These are phyloP conservation scores for Salix suchowensis DNA, from an alignment of 345 rosid species.

Conservation along the genomic window DNA sequence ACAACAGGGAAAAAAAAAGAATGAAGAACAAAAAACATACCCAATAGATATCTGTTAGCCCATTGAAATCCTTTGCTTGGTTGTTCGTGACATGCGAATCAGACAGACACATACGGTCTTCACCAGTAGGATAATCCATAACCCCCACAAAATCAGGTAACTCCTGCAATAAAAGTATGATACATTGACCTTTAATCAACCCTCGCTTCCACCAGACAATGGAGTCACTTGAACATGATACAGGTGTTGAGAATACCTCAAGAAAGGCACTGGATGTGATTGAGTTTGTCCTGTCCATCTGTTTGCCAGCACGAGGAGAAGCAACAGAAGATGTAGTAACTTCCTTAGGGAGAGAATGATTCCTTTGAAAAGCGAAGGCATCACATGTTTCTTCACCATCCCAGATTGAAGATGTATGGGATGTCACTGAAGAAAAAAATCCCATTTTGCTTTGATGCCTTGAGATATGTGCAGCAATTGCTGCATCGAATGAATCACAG, in stretches of 20 bases:
- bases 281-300: constrained; percentile 23
- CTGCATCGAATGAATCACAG: constrained; percentile 98
- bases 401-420: constrained; percentile 71
- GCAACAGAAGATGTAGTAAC: constrained; percentile 27
- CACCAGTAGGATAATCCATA: constrained; percentile 30
- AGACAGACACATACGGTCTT: constrained; percentile 34
- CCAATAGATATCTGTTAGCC: constrained; percentile 75
- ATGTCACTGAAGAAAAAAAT: constrained; percentile 28
- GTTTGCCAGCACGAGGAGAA: constrained; percentile 29
- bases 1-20: neutral
- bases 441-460: constrained; percentile 64
- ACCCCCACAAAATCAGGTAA: constrained; percentile 27
- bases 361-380: constrained; percentile 77
- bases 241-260: constrained; percentile 38
- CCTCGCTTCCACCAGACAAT: neutral
- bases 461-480: constrained; percentile 90
- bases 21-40: constrained; percentile 29
- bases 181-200: neutral
- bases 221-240: neutral
- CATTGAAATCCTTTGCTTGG: constrained; percentile 47
- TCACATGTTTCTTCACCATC: constrained; percentile 98
- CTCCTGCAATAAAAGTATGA: constrained; percentile 36
- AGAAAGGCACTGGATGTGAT: constrained; percentile 19
- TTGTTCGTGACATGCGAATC: constrained; percentile 37
- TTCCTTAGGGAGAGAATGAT: constrained; percentile 27